Base-by-base conservation (phyloP, 1,284 basidiomycete genomes). In the Boletus semigastroideus region DNA sequence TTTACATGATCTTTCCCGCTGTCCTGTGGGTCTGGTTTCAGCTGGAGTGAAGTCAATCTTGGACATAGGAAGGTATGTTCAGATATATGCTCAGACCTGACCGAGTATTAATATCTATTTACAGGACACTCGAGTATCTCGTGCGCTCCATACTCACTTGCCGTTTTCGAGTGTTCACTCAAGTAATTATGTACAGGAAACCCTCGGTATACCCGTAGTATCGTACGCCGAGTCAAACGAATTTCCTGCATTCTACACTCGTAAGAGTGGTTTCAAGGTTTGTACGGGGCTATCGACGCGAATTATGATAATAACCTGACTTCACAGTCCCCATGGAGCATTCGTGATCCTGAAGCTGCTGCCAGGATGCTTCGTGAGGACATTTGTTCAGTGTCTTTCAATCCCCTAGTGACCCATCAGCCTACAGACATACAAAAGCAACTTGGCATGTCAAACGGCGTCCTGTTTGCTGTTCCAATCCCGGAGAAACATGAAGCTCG, bases 11-110 rank as follows among this genome's bases (percentile, higher is more conserved):
- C 79, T 97, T 37, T 79, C 89, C 22, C 80, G 90, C 20, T 94
- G 89, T 58, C 86, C 90, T 20, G 90, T 97, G 51, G 91, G 90
- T 9, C 80, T 99, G 36, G 87, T 99, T 20, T 97, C 95, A 38
- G 91, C 94, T 2, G 97, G 97, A 4, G 87, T 93, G 33, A 99
- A 99, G 68, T 94, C 91, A 0, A 98, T 99, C 58, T 73, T 99
- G 47, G 96, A 98, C 70, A 95, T 99, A 56, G 90, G 91, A 49
- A 78, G 81, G 87, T 83, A 66, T 36, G n/a, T 43, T 39, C 4
- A 16, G n/a, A 16, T 53, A 25, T 25, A 25, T 25, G 25, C 25
- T 25, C 25, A 9, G 10, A 37, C 41, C 41, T 22, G 52, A 36
- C 49, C n/a, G 20, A 31, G 19, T 49, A 33, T 45, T 54, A 30